Percentiles rank a stretch among this genome's conserved stretches.
Evolutionary conservation across 106 monocot species (phyloP).

Genomic region (Dendrobium huoshanense): DNA sequence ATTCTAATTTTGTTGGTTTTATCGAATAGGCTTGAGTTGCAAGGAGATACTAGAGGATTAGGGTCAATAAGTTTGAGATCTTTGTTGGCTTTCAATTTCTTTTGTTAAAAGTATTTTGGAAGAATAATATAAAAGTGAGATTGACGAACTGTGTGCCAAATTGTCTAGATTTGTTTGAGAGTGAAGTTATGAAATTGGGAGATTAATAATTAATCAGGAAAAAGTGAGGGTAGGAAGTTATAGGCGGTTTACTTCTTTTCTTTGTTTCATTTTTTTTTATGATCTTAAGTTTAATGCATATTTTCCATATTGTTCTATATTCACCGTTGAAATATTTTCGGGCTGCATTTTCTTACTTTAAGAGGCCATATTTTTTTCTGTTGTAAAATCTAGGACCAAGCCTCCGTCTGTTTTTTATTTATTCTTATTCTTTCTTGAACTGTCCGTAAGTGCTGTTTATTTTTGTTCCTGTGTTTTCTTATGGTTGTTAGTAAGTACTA

Average conservation of each 20-base stretch:
- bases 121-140: too few species aligned
- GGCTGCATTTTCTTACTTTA: neutral
- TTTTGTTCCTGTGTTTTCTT: neutral
- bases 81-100: too few species aligned
- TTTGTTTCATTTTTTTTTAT: neutral
- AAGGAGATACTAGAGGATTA: too few species aligned
- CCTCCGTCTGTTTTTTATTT: neutral
- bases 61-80: too few species aligned
- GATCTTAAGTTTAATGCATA: neutral
- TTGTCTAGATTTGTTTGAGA: too few species aligned
- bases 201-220: too few species aligned
- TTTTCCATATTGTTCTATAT: neutral
- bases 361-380: too few species aligned
- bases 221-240: neutral
- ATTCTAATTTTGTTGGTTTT: too few species aligned
- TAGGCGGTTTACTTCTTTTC: neutral
- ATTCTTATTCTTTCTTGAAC: neutral
- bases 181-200: too few species aligned
- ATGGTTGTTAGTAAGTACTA: neutral
- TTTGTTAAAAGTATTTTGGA: too few species aligned
- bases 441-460: neutral
- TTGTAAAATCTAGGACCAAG: neutral
- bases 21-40: too few species aligned
- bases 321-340: neutral
- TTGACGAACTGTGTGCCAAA: too few species aligned